Evolutionary conservation across 2,329 filamentous ascomycete species (phyloP), one percentile per base, ranked within the genome.

Genomic region (Arthrobotrys megalospora): DNA sequence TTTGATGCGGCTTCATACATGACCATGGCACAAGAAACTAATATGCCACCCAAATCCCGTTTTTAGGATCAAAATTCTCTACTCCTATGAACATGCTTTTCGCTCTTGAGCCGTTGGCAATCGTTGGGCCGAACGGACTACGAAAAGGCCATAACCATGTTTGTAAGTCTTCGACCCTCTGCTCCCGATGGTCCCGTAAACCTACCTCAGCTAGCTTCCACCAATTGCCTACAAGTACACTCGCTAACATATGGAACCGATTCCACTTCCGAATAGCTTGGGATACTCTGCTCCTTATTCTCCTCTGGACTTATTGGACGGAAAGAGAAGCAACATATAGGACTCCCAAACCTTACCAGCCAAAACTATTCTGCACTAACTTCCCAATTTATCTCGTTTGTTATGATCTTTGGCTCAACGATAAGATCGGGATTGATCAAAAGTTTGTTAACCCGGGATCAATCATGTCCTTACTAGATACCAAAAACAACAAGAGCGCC

Each of bases 1-100:
- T 28, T 28, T 28, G 2, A 2, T 28, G 24, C 24, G 24, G 24
- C 24, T 2, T 28, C 24, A 28, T 28, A 5, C 24, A 28, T 28
- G 2, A 28, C 24, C 5, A 28, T 28, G 24, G 5, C 24, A 5
- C 24, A 5, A 28, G 5, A 28, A 28, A 28, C 36, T 38, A 38
- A 38, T 8, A 38, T 38, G 36, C 8, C 36, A 38, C 8, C 36
- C 12, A 38, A 38, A 38, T 14, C 36, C 8, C 36, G 12, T 45
- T 16, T 2, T 28, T 28, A 62, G 55, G 55, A 24, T 41, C 55
- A 24, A 62, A 43, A 32, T 62, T 62, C 4, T 73, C 76, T 6
- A 69, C 76, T 1, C 79, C 79, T 6, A 45, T 28, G 0, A 1
- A 62, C 0, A 58, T 70, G 24, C 32, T 80, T 0, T 11, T 41